Conservation (phyloP, 1,139 yeast genomes). For the Kodamaea anthophila region DNA sequence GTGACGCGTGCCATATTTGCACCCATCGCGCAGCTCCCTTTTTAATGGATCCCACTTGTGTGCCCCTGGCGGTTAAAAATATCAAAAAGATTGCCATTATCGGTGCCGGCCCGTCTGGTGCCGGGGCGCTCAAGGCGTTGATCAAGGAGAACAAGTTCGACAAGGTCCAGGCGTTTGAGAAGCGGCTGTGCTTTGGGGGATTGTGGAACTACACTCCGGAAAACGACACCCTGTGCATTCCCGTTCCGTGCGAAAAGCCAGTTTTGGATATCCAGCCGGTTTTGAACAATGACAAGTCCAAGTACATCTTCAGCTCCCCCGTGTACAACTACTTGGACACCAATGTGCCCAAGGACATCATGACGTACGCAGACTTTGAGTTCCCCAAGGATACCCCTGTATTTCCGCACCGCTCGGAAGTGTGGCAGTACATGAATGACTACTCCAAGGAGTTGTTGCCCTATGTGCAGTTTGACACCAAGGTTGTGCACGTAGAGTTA, state of each 20-base stretch:
- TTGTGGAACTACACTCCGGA: slow-evolving; percentile 43
- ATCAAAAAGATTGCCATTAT: slow-evolving; percentile 40
- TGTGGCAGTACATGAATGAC: slow-evolving; percentile 38
- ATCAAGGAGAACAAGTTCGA: slow-evolving; percentile 27
- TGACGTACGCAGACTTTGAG: slow-evolving; percentile 49
- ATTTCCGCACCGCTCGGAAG: slow-evolving; percentile 47
- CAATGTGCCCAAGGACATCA: slow-evolving; percentile 51
- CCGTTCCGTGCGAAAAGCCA: slow-evolving; percentile 18
- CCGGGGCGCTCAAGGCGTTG: slow-evolving; percentile 51
- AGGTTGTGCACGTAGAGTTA: slow-evolving; percentile 25
- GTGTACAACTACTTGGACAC: slow-evolving; percentile 52
- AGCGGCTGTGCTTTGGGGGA: slow-evolving; percentile 45
- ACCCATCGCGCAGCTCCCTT: too few species aligned
- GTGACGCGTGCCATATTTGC: too few species aligned
- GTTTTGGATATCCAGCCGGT: slow-evolving; percentile 14
- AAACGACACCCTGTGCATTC: slow-evolving; percentile 12
- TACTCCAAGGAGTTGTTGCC: slow-evolving; percentile 23
- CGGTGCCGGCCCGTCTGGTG: slow-evolving; percentile 70
- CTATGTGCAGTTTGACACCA: slow-evolving; percentile 30
- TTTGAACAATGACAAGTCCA: slow-evolving; percentile 12
- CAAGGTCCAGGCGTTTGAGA: slow-evolving; percentile 43
- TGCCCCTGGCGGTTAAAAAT: slow-evolving; percentile 5
- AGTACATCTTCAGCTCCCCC: slow-evolving; percentile 34
- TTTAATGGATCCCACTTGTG: too few species aligned
- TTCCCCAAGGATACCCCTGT: slow-evolving; percentile 35